Evolutionary conservation across 2,329 filamentous ascomycete genomes (phyloP), one percentile per base, ranked within the genome.

Genomic region (Pseudogymnoascus sp.): DNA sequence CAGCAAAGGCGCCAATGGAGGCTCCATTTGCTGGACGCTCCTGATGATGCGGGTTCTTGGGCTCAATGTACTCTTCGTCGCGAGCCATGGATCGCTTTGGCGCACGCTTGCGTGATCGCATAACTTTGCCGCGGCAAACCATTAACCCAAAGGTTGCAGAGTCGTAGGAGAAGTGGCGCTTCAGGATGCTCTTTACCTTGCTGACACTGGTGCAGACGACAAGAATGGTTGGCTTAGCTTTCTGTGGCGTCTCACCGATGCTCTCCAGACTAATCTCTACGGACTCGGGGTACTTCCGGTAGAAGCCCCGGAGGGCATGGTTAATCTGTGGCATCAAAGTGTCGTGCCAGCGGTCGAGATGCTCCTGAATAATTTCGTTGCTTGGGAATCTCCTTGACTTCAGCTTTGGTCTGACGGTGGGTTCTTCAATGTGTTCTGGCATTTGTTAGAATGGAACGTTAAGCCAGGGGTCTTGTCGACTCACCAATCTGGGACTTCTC

Each of bases 1-100:
- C 89, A 59, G 90, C 86, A 80, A 91, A 97, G 0, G 92, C 92
- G 5, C 93, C 93, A 63, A 97, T 97, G 44, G 92, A 96, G 6
- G 93, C 93, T 1, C 93, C 93, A 67, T 92, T 96, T 0, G 84
- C 76, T 0, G 93, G 93, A 21, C 83, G 82, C 68, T 87, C 80
- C 73, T 97, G 92, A 71, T 91, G 93, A 63, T 85, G 86, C 0
- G 86, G 85, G 69, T 95, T 96, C 35, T 80, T 81, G 0, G 83
- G 80, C 8, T 80, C 79, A 61, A 76, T 71, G 9, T 77, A 75
- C 5, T 68, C 72, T 0, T 71, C 66, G n/a, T 72, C 71, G 58
- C 70, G 68, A 31, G 73, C 75, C 75, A 77, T 79, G 65, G 76
- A 79, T 62, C 77, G 71, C 25, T 67, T 71, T 0, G 71, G 67